Evolutionary conservation across 2,329 filamentous ascomycete genomes (phyloP).

Genomic region (Xylariaceae sp.): DNA sequence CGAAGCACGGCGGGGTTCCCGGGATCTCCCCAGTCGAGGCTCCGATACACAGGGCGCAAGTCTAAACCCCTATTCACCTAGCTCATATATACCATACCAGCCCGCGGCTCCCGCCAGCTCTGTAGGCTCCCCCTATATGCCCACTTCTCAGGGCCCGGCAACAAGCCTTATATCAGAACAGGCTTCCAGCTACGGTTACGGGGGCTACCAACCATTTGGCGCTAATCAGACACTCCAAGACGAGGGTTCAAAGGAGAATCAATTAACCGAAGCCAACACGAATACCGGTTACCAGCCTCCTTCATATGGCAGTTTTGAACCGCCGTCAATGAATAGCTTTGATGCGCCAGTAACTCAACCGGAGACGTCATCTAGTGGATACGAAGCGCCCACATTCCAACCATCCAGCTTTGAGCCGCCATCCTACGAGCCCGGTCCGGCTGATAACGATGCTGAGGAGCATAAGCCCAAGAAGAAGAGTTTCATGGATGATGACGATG

Average conservation of each 20-base stretch:
- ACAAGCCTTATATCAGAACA: conserved; percentile 16
- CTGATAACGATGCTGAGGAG: conserved; percentile 45
- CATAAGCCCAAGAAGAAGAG: conserved; percentile 70
- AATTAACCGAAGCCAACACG: conserved; percentile 15
- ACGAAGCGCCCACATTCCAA: conserved; percentile 62
- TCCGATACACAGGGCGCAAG: conserved; percentile 38
- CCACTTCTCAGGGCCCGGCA: conserved; percentile 19
- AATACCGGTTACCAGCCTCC: conserved; percentile 42
- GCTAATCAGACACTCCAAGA: conserved; percentile 15
- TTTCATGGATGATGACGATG: conserved; percentile 79
- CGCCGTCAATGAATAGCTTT: conserved; percentile 39
- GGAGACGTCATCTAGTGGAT: conserved; percentile 40
- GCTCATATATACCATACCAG: conserved; percentile 30
- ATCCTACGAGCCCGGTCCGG: conserved; percentile 52
- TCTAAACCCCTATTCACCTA: conserved; percentile 34
- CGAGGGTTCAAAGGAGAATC: conserved; percentile 14
- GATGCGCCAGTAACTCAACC: conserved; percentile 29
- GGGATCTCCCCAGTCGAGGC: conserved; percentile 41
- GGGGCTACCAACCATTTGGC: conserved; percentile 29
- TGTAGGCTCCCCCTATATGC: conserved; percentile 24
- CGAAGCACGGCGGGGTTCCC: conserved; percentile 39
- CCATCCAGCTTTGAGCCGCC: conserved; percentile 58
- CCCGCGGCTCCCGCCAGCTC: conserved; percentile 18
- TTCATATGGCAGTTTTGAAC: conserved; percentile 52
- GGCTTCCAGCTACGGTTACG: conserved; percentile 23